These are phyloP conservation scores for Lagenidium giganteum DNA, from an alignment of 352 stramenopile species.

Conservation along the genomic window DNA sequence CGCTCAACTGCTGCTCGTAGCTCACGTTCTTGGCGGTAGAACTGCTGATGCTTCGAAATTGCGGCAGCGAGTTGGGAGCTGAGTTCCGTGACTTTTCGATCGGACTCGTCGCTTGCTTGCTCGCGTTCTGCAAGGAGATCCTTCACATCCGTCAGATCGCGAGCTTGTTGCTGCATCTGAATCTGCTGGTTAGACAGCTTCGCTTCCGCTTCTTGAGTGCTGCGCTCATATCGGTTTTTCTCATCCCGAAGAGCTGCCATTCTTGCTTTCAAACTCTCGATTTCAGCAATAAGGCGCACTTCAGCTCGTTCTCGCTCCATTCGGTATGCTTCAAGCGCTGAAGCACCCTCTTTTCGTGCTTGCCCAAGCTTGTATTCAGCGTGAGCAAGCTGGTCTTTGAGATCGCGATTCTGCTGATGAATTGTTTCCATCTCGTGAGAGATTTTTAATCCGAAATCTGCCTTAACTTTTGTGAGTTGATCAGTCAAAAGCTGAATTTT, in stretches of 20 bases:
- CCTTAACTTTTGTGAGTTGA: conserved; percentile 74
- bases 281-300: conserved; percentile 45
- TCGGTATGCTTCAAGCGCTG: conserved; percentile 24
- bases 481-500: conserved; percentile 64
- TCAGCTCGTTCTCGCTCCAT: conserved; percentile 48
- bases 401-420: conserved; percentile 53
- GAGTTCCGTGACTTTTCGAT: conserved; percentile 62
- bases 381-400: conserved; percentile 43
- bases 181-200: conserved; percentile 32
- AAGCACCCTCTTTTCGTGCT: conserved; percentile 32
- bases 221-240: conserved; percentile 36
- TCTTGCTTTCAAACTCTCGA: conserved; percentile 53
- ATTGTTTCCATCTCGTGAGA: conserved; percentile 45
- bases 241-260: conserved; percentile 59
- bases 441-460: conserved; percentile 46
- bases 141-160: conserved; percentile 49
- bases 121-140: conserved; percentile 56
- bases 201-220: conserved; percentile 43
- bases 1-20: conserved; percentile 50
- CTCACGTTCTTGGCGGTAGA: conserved; percentile 67
- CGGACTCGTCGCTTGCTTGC: conserved; percentile 56
- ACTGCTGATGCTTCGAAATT: conserved; percentile 69
- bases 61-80: conserved; percentile 60
- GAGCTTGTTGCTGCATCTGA: conserved; percentile 48
- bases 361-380: conserved; percentile 45